Base-by-base conservation (phyloP, 306 rosid genomes). In the Begonia fuchsioides region DNA sequence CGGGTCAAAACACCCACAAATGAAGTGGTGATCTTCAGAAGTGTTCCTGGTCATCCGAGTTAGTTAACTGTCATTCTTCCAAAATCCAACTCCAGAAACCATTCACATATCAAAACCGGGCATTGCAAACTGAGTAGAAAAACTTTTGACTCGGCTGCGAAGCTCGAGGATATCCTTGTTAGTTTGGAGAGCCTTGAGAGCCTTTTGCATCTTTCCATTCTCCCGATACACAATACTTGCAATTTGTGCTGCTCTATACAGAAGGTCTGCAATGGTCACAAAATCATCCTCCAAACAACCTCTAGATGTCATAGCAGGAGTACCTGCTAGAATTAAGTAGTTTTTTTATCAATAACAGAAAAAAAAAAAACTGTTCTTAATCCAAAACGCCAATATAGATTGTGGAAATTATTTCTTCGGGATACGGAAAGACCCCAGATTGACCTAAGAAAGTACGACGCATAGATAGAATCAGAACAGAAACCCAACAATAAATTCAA, bases 261-360 rank as follows among this genome's bases (percentile, higher is more conserved):
- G 95, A 67, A 74, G 81, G 18, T 84, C 95, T 12, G 86, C 90
- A 64, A 90, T 79, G 15, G 80, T 72, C 69, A 84, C 97, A 62
- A 84, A 90, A 69, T 90, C 97, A 13, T 75, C 47, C 81, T 90
- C 97, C 64, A 88, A 52, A 53, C 97, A 88, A 13, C 97, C 97
- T 69, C 97, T 84, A 53, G 95, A 70, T 20, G 95, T 90, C 95
- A 90, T 90, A 45, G 97, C 97, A 48, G 97, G 93, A 45, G 97
- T 81, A 69, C 97, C 97, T 88, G 50, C 55, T 1, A 41, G 45
- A 41, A n/a, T 41, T 26, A 26, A 26, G 35, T 26, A 26, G 35
- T 8, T 26, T 5, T 26, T 26, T 4, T 26, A 26, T 5, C 35
- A 26, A 26, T 26, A 2, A 26, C 35, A 26, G 35, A 6, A 26